Conservation (phyloP, 1,284 basidiomycete species). For the Sphagnurus paluster region DNA sequence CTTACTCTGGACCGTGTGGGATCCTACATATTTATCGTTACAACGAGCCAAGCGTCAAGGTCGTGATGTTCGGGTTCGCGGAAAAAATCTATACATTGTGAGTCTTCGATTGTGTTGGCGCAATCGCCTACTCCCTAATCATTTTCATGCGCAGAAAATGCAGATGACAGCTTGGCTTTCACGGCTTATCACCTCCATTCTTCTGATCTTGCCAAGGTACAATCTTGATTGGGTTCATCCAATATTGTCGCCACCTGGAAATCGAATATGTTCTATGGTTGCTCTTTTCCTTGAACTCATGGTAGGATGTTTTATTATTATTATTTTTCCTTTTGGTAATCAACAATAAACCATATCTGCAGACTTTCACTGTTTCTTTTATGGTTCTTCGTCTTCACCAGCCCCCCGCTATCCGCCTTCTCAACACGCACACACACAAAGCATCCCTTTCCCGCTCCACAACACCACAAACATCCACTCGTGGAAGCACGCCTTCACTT, state of each 20-base stretch:
- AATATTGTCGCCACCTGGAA: conserved; percentile 33
- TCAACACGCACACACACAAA: conserved; percentile 49
- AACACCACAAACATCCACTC: conserved; percentile 29
- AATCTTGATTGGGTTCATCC: conserved; percentile 38
- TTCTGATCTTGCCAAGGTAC: conserved; percentile 45
- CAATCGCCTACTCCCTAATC: conserved; percentile 1
- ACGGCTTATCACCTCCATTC: conserved; percentile 50
- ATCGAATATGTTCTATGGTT: conserved; percentile 46
- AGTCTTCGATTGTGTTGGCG: conserved; percentile 21
- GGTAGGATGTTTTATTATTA: conserved; percentile 35
- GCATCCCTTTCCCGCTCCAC: conserved; percentile 36
- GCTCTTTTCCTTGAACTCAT: conserved; percentile 49
- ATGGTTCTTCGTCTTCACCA: conserved; percentile 58
- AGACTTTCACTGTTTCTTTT: conserved; percentile 54
- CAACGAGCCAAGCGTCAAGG: conserved; percentile 64
- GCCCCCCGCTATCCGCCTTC: conserved; percentile 66
- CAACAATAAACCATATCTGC: conserved; percentile 1
- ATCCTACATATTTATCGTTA: conserved; percentile 68
- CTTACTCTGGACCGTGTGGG: conserved; percentile 72
- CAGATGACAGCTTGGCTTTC: conserved; percentile 59
- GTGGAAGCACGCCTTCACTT: conserved; percentile 12
- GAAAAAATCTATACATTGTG: conserved; percentile 65
- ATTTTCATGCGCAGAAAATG: conserved; percentile 42
- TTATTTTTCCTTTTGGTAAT: conserved; percentile 9
- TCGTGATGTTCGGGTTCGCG: conserved; percentile 61